Conservation (phyloP, 495 filamentous ascomycete genomes). For the Ramalina intermedia region DNA sequence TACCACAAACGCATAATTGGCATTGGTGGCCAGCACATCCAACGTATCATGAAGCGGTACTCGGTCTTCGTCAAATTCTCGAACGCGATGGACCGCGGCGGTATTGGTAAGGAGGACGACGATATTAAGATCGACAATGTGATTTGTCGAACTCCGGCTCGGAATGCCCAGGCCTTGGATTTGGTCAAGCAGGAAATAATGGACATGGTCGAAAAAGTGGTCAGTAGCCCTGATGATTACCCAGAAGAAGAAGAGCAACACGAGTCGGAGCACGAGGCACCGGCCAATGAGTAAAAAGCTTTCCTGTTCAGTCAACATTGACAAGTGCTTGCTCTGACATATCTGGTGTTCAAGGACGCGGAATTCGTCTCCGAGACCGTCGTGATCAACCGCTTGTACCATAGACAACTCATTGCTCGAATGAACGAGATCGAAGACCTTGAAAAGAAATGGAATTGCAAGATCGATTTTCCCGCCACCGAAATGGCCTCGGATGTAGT, state of each 20-base stretch:
- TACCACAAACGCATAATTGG: constrained; percentile 99
- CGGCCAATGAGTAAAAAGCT: neutral
- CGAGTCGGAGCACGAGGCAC: neutral
- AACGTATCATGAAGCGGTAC: constrained; percentile 99
- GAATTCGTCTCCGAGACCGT: constrained; percentile 92
- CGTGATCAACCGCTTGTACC: constrained; percentile 84
- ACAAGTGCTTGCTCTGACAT: constrained; percentile 11
- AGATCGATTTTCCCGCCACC: constrained; percentile 91
- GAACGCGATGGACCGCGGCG: constrained; percentile 97
- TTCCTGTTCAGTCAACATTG: constrained; percentile 4
- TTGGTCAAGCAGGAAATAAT: constrained; percentile 97
- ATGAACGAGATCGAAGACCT: constrained; percentile 82
- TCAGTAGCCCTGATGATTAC: constrained; percentile 28
- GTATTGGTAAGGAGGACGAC: constrained; percentile 86
- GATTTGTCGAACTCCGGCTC: constrained; percentile 91
- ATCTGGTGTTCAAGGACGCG: constrained; percentile 46
- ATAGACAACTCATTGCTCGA: constrained; percentile 79
- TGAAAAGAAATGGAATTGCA: constrained; percentile 98
- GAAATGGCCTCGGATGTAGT: constrained; percentile 95
- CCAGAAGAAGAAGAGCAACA: constrained; percentile 3
- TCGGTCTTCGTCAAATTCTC: constrained; percentile 99
- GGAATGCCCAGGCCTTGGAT: constrained; percentile 92
- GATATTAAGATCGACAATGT: constrained; percentile 98
- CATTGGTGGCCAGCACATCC: constrained; percentile 95
- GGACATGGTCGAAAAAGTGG: constrained; percentile 95